Evolutionary conservation across 257 asterid species (phyloP), one percentile per base, ranked within the genome.

Genomic region (Solanum raphanifolium): DNA sequence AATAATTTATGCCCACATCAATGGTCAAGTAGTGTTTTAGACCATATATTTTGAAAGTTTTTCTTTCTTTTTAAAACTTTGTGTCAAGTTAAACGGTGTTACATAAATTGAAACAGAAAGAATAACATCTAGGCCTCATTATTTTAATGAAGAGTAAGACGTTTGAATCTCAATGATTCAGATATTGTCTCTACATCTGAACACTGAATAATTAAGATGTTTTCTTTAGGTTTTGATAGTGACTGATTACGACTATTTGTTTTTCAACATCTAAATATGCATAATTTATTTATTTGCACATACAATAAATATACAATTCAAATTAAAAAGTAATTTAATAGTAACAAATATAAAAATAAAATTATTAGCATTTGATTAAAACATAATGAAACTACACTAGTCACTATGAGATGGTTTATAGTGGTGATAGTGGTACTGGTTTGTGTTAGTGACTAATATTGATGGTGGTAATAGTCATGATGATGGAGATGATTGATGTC

Each of bases 11-110:
- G 13, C 0, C 0, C 27, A 23, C 6, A 23, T 0, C 6, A 62
- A 62, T 62, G 31, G 31, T 9, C 69, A 62, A 62, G 7, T 2
- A 9, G 0, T 62, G 7, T 62, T 23, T 23, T 62, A 4, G 69
- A 62, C 27, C 13, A 23, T 7, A 62, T 1, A 58, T 8, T 58
- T 58, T 1, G 2, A 58, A 21, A 21, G 29, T 62, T 62, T 23
- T 60, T 0, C 11, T 60, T 60, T 20, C 0, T 1, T 21, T 21
- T 21, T 52, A 0, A 52, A 58, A 3, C 0, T 60, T 60, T 4
- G 6, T 60, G 3, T 62, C 31, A 23, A 62, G 3, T 62, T 2
- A 62, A 62, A 23, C 5, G 0, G 3, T 6, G 15, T 4, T 1
- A 62, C 1, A 23, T 23, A 21, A 21, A 23, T 9, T 23, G 69